Conservation (phyloP, 2,329 filamentous ascomycete genomes). For the Fusarium tupiense region DNA sequence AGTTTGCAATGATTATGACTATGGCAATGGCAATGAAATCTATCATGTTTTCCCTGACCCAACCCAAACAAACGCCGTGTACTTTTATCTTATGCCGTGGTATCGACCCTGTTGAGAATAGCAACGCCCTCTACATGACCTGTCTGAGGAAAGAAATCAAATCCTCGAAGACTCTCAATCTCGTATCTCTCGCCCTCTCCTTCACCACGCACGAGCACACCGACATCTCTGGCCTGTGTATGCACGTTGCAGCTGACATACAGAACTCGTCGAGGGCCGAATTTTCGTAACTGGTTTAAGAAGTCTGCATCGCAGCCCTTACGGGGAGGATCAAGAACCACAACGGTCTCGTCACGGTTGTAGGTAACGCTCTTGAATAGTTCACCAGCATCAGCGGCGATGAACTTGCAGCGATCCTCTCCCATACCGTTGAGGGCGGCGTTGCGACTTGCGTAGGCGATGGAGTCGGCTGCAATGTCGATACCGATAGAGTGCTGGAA, state of each 20-base stretch:
- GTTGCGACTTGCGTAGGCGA: slow-evolving; percentile 81
- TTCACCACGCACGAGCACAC: slow-evolving; percentile 80
- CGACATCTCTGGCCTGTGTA: slow-evolving; percentile 93
- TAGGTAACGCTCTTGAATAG: slow-evolving; percentile 83
- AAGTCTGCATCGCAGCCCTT: slow-evolving; percentile 94
- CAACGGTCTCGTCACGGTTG: slow-evolving; percentile 81
- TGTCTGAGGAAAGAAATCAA: slow-evolving; percentile 97
- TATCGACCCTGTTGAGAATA: slow-evolving; percentile 66
- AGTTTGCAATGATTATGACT: slow-evolving; percentile 30
- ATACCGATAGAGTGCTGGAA: slow-evolving; percentile 90
- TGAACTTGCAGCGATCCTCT: slow-evolving; percentile 77
- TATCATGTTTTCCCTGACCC: slow-evolving; percentile 11
- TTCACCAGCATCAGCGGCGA: slow-evolving; percentile 85
- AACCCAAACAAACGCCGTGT: slow-evolving; percentile 20
- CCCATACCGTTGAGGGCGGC: slow-evolving; percentile 79
- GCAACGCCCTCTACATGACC: slow-evolving; percentile 76
- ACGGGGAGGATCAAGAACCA: slow-evolving; percentile 96
- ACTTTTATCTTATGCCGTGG: slow-evolving; percentile 21
- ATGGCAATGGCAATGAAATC: slow-evolving; percentile 23
- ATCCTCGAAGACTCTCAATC: slow-evolving; percentile 90
- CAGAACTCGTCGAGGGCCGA: slow-evolving; percentile 80
- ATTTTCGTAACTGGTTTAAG: slow-evolving; percentile 80
- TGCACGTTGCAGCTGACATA: slow-evolving; percentile 99
- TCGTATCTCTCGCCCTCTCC: slow-evolving; percentile 69
- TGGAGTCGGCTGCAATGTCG: slow-evolving; percentile 84